Evolutionary conservation across 352 stramenopile species (phyloP), one percentile per base, ranked within the genome.

Genomic region (Phytophthora sp.): DNA sequence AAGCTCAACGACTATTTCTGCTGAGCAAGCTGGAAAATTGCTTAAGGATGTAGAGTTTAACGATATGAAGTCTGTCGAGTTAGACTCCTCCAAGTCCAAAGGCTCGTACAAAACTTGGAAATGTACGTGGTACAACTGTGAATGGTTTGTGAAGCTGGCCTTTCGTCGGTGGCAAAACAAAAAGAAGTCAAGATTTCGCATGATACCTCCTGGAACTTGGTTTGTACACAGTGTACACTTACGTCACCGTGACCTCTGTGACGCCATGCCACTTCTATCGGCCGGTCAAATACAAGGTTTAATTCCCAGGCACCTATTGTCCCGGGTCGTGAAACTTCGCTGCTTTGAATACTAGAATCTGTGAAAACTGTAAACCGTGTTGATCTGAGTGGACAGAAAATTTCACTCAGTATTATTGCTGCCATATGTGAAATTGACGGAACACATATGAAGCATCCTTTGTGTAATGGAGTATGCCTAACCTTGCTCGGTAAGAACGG

Each of bases 381-480:
- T 33, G 16, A 52, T 35, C 13, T 51, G 13, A 51, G 23, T 33
- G 23, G 12, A 1, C 44, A 47, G n/a, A n/a, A n/a, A n/a, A n/a
- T n/a, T n/a, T n/a, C n/a, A n/a, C n/a, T n/a, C n/a, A n/a, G n/a
- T n/a, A n/a, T n/a, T n/a, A n/a, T 15, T 16, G 6, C 39, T 46
- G 39, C 39, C 15, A 31, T 56, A 18, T 56, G n/a, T 18, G 49
- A 56, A 45, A 15, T 56, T 41, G 38, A 51, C 24, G 52, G 38
- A 24, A 21, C 52, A 18, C 52, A 59, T 15, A 59, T 41, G 52
- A 39, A 49, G 15, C 35, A 47, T 11, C 36, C 36, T 30, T 4
- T n/a, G n/a, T 59, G 42, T 38, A 59, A 59, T 13, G 52, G 36
- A 4, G 33, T 51, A 6, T 59, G 38, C 27, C 15, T 51, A 8